Conservation (phyloP, 805 yeast genomes). For the Ogataea haglerorum region DNA sequence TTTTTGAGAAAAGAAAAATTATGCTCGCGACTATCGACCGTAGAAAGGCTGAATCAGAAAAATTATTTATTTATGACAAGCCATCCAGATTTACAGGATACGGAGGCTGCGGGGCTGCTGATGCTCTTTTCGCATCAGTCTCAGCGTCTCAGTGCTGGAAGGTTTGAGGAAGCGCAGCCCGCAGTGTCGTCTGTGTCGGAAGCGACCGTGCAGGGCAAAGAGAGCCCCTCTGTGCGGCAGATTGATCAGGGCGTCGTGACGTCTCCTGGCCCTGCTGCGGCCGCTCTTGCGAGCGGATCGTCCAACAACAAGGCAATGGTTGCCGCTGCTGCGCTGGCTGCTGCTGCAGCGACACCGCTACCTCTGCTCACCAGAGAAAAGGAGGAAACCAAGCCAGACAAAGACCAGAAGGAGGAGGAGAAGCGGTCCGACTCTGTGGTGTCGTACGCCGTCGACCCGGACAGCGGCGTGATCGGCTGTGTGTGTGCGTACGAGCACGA, state of each 20-base stretch:
- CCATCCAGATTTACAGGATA: slow-evolving; percentile 26
- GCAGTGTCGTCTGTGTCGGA: slow-evolving; percentile 5
- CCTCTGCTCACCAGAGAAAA: slow-evolving; percentile 39
- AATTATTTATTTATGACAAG: slow-evolving; percentile 6
- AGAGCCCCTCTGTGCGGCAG: slow-evolving; percentile 20
- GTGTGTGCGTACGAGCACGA: slow-evolving; percentile 84
- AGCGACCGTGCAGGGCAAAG: slow-evolving; percentile 4
- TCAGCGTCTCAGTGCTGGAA: slow-evolving; percentile 8
- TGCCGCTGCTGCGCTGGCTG: slow-evolving; percentile 82
- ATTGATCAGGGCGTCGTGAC: slow-evolving; percentile 25
- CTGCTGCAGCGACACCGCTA: slow-evolving; percentile 74
- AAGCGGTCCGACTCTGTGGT: background rate
- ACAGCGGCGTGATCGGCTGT: slow-evolving; percentile 84
- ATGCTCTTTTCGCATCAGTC: slow-evolving; percentile 38
- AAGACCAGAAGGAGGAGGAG: slow-evolving; percentile 3
- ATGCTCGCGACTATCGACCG: slow-evolving; percentile 4
- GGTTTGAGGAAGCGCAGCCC: background rate
- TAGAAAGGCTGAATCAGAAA: slow-evolving; percentile 3
- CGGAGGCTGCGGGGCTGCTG: slow-evolving; percentile 38
- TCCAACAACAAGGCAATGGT: slow-evolving; percentile 53
- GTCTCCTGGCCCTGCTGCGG: slow-evolving; percentile 39
- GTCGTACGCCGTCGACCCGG: slow-evolving; percentile 67
- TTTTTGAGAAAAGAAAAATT: slow-evolving; percentile 1
- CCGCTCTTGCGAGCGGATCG: slow-evolving; percentile 32
- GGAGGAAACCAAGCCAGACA: slow-evolving; percentile 2